Percentiles rank a stretch among this genome's conserved stretches.
phyloP scores from a whole-genome alignment of 2,329 filamentous ascomycete genomes.

The Penicillium digitatum region DNA sequence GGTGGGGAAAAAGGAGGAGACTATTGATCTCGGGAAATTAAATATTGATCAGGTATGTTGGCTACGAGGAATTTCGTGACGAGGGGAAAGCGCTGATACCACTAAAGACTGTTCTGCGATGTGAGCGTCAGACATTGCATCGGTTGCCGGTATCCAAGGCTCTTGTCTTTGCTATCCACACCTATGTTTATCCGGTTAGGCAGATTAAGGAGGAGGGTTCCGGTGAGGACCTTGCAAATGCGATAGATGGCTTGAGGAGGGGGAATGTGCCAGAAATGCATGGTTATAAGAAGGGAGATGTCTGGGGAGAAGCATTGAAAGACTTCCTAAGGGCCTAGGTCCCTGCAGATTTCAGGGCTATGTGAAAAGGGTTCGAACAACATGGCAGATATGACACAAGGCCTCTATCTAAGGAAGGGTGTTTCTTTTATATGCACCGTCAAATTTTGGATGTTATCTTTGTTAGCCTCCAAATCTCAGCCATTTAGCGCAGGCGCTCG shows the following conservation, averaged over 20 bases:
- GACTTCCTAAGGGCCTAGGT: constrained; percentile 43
- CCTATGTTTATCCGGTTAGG: constrained; percentile 55
- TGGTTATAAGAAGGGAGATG: constrained; percentile 55
- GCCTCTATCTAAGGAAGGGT: background rate
- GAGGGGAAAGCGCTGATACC: constrained; percentile 8
- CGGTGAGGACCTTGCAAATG: constrained; percentile 51
- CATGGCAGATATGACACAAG: background rate
- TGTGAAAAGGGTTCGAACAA: background rate
- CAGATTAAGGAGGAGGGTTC: constrained; percentile 56
- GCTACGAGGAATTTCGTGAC: background rate
- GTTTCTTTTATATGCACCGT: background rate
- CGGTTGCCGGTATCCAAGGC: constrained; percentile 53
- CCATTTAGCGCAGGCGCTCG: constrained; percentile 57
- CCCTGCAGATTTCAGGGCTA: background rate
- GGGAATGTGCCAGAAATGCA: constrained; percentile 57
- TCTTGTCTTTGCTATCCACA: constrained; percentile 60
- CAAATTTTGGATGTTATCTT: background rate
- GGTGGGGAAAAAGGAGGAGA: constrained; percentile 14
- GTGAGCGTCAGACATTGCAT: constrained; percentile 60
- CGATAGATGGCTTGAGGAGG: constrained; percentile 56
- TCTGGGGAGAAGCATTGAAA: constrained; percentile 56
- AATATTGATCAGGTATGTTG: constrained; percentile 44
- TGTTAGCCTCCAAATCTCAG: background rate
- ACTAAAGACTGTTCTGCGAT: constrained; percentile 48
- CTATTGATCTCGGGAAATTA: constrained; percentile 35